phyloP scores from a whole-genome alignment of 306 rosid species.

The Erythrophleum fordii region DNA sequence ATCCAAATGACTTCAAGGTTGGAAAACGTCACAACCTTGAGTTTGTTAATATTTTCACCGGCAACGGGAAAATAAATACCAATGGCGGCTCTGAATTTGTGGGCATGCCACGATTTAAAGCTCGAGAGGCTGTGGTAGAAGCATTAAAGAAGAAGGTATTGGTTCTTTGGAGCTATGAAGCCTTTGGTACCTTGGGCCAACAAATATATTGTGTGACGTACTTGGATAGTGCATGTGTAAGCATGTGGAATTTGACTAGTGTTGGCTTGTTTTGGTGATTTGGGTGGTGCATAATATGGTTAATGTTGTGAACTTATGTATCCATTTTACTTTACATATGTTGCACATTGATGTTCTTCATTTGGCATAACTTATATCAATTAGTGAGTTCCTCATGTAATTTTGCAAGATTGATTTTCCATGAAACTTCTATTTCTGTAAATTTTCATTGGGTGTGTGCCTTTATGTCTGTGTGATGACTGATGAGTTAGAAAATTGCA shows the following conservation, averaged over 20 bases:
- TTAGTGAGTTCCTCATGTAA: not conserved
- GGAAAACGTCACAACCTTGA: constrained; percentile 89
- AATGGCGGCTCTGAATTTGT: constrained; percentile 86
- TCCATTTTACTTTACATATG: not conserved
- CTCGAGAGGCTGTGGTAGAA: constrained; percentile 72
- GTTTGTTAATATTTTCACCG: constrained; percentile 78
- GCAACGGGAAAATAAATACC: constrained; percentile 88
- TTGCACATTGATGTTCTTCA: constrained; percentile 19
- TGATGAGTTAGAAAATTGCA: not conserved
- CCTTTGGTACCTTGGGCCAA: constrained; percentile 21
- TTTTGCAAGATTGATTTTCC: constrained; percentile 1
- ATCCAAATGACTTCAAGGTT: constrained; percentile 94
- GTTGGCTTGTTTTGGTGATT: constrained; percentile 20
- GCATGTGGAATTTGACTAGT: constrained; percentile 4
- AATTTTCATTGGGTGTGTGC: constrained; percentile 21
- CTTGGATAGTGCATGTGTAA: constrained; percentile 6
- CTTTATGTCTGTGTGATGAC: not conserved
- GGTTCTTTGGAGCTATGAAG: constrained; percentile 22
- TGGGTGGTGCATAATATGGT: constrained; percentile 1
- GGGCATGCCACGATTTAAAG: constrained; percentile 87
- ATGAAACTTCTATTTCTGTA: not conserved
- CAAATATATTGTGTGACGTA: not conserved
- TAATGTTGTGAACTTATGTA: not conserved
- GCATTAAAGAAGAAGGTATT: constrained; percentile 85
- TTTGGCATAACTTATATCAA: constrained; percentile 23